phyloP scores from a whole-genome alignment of 192 early-diverging fungal genomes.

The Cladochytrium replicatum region DNA sequence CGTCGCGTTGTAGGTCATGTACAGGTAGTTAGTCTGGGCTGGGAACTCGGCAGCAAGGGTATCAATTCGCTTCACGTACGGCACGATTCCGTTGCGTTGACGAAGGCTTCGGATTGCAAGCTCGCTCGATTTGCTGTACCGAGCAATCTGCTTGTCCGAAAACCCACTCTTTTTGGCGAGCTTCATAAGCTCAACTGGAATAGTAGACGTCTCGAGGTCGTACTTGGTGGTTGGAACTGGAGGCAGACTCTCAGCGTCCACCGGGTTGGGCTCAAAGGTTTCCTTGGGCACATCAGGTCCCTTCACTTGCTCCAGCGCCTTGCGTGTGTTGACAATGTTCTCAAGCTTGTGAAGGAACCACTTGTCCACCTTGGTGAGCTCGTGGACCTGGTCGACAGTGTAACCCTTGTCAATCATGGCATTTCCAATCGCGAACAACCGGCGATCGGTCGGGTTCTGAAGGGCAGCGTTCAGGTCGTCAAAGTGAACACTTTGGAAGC shows the following conservation, averaged over 20 bases:
- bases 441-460: slow-evolving; percentile 63
- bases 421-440: slow-evolving; percentile 72
- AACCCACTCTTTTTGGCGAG: slow-evolving; percentile 81
- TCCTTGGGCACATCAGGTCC: slow-evolving; percentile 12
- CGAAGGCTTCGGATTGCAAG: slow-evolving; percentile 58
- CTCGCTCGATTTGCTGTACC: slow-evolving; percentile 37
- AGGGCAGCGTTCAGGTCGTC: slow-evolving; percentile 53
- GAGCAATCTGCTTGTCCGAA: slow-evolving; percentile 81
- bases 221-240: slow-evolving; percentile 24
- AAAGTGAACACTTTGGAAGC: slow-evolving; percentile 57
- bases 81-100: slow-evolving; percentile 64
- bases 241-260: slow-evolving; percentile 15
- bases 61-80: slow-evolving; percentile 91
- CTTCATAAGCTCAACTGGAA: slow-evolving; percentile 42
- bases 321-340: slow-evolving; percentile 59
- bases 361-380: slow-evolving; percentile 77
- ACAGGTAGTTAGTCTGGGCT: slow-evolving; percentile 90
- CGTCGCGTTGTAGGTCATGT: slow-evolving; percentile 93
- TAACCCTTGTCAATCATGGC: slow-evolving; percentile 73
- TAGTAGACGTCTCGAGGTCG: slow-evolving; percentile 19
- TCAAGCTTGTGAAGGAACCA: slow-evolving; percentile 88
- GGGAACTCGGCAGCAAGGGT: slow-evolving; percentile 95
- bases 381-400: slow-evolving; percentile 65
- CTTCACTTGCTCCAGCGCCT: slow-evolving; percentile 31
- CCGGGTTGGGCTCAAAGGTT: slow-evolving; percentile 7